Conservation (phyloP, 805 yeast genomes). For the Candida sithepensis region DNA sequence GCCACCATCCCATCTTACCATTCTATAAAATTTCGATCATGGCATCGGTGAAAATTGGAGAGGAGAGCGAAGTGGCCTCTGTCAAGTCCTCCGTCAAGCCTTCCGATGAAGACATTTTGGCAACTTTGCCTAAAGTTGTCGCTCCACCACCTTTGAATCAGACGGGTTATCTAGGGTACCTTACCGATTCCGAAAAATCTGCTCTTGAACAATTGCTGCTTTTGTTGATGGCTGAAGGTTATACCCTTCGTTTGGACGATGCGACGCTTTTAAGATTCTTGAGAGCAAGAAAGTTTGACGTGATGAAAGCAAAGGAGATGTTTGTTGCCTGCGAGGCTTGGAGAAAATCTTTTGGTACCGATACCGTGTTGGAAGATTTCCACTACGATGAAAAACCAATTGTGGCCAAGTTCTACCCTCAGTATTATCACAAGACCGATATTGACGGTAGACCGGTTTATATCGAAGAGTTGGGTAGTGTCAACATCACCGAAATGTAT, state of each 20-base stretch:
- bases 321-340: slow-evolving; percentile 83
- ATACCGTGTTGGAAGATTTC: slow-evolving; percentile 83
- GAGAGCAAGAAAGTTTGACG: slow-evolving; percentile 93
- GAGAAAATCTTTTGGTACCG: slow-evolving; percentile 84
- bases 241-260: slow-evolving; percentile 77
- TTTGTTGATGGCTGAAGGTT: slow-evolving; percentile 60
- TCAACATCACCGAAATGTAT: slow-evolving; percentile 86
- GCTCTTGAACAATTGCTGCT: slow-evolving; percentile 56
- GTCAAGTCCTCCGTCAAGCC: not conserved
- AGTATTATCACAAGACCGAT: slow-evolving; percentile 95
- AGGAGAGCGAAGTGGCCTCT: not conserved
- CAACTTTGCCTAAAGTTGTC: slow-evolving; percentile 38
- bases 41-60: not conserved
- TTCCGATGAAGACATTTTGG: slow-evolving; percentile 26
- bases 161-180: slow-evolving; percentile 79
- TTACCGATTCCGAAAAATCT: slow-evolving; percentile 64
- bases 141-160: slow-evolving; percentile 51
- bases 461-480: slow-evolving; percentile 89
- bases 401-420: slow-evolving; percentile 90
- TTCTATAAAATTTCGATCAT: no score
- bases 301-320: slow-evolving; percentile 77
- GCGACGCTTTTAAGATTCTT: slow-evolving; percentile 80
- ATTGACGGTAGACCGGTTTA: slow-evolving; percentile 96
- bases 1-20: no score
- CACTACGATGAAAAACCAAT: slow-evolving; percentile 88